phyloP scores from a whole-genome alignment of 345 rosid genomes.

The Psidium friedrichsthalianum region DNA sequence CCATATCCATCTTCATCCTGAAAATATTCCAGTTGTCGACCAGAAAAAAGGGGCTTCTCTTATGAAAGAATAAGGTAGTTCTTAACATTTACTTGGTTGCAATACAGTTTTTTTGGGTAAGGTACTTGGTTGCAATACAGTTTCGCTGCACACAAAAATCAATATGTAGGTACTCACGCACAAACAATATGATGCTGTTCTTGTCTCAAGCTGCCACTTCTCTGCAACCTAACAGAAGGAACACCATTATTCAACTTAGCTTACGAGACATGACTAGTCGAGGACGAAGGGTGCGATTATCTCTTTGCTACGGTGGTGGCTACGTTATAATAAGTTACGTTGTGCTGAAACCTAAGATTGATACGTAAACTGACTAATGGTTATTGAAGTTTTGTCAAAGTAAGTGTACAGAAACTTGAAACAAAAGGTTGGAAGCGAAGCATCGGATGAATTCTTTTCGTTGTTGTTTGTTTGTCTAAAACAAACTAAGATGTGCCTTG shows the following conservation, averaged over 20 bases:
- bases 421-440: not conserved
- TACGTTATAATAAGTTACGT: not conserved
- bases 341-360: not conserved
- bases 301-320: not conserved
- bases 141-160: not conserved
- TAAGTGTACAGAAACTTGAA: not conserved
- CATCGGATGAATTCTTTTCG: not conserved
- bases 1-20: not conserved
- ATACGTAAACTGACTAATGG: not conserved
- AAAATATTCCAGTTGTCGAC: not conserved
- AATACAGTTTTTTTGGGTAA: not conserved
- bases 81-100: not conserved
- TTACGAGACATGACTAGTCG: not conserved
- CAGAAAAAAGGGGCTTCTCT: too few species aligned
- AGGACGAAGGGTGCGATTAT: not conserved
- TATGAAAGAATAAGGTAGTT: not conserved
- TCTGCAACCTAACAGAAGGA: not conserved
- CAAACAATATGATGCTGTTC: not conserved
- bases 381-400: not conserved
- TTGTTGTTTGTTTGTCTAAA: not conserved
- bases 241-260: not conserved
- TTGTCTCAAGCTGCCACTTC: not conserved
- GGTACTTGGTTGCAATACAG: not conserved
- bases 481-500: too few species aligned
- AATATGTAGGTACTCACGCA: not conserved